These are phyloP conservation scores for Aspergillus unguis DNA, from an alignment of 2,329 filamentous ascomycete species.

Conservation along the genomic window DNA sequence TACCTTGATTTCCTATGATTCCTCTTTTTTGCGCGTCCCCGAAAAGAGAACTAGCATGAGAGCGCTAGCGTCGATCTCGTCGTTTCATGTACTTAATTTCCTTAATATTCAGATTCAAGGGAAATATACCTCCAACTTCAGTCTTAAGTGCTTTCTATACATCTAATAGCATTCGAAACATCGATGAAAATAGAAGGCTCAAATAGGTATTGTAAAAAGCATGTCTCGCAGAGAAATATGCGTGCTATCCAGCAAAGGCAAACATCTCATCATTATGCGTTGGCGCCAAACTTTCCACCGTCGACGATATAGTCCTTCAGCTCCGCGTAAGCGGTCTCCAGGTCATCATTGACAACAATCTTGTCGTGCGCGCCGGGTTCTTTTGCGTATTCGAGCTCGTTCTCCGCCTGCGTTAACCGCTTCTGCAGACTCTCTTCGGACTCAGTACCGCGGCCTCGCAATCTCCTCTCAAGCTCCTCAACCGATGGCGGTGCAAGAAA, in stretches of 20 bases:
- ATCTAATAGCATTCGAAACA: neutral
- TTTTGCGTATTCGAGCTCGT: slow-evolving; percentile 71
- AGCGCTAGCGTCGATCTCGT: slow-evolving; percentile 25
- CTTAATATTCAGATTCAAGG: slow-evolving; percentile 29
- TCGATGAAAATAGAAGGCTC: neutral
- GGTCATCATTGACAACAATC: slow-evolving; percentile 64
- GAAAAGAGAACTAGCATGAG: slow-evolving; percentile 27
- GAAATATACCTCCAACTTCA: slow-evolving; percentile 21
- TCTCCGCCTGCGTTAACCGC: slow-evolving; percentile 66
- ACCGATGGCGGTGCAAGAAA: slow-evolving; percentile 79
- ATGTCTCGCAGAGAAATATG: neutral
- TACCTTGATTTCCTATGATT: slow-evolving; percentile 26
- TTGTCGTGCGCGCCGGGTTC: slow-evolving; percentile 64
- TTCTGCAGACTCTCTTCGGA: slow-evolving; percentile 65
- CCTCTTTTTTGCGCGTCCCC: slow-evolving; percentile 22
- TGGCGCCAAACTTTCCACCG: slow-evolving; percentile 32
- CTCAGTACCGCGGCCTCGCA: slow-evolving; percentile 75
- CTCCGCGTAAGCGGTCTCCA: slow-evolving; percentile 56
- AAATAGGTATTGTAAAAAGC: neutral
- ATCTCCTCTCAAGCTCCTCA: slow-evolving; percentile 68
- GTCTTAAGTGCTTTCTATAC: slow-evolving; percentile 3
- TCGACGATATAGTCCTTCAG: slow-evolving; percentile 53
- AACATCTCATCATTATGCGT: slow-evolving; percentile 15
- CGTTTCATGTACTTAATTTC: slow-evolving; percentile 37
- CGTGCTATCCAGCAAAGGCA: neutral